A percentile compares a stretch with the other conserved stretches of the same genome.
Conservation (phyloP, 2,329 filamentous ascomycete species). For the Penicillium glabrum region DNA sequence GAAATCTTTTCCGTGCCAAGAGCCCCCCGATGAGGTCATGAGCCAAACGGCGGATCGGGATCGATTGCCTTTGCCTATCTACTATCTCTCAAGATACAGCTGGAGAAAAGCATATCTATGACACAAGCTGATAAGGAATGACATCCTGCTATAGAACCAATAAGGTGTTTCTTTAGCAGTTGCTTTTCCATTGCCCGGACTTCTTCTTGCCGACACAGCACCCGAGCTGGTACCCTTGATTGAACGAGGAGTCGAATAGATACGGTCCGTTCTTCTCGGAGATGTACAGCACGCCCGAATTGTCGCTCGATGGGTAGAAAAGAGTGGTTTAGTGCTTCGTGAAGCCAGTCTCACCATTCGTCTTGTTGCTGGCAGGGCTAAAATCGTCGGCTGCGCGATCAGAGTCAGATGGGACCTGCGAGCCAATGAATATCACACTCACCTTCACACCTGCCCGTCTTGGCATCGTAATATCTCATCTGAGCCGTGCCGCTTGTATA, state of each 20-base stretch:
- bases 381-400: neutral
- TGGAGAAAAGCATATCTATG: neutral
- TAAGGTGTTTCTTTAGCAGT: neutral
- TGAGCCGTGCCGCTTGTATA: neutral
- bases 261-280: neutral
- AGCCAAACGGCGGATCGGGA: neutral
- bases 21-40: slow-evolving; percentile 13
- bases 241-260: neutral
- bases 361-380: neutral
- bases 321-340: neutral
- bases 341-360: neutral
- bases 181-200: neutral
- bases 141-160: neutral
- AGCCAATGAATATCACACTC: neutral
- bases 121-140: neutral
- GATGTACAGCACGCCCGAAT: neutral
- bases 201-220: neutral
- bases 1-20: slow-evolving; percentile 17
- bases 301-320: neutral
- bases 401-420: neutral
- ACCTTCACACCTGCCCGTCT: neutral
- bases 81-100: neutral
- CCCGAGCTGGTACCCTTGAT: neutral
- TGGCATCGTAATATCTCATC: neutral
- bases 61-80: neutral